phyloP scores from a whole-genome alignment of 1,139 yeast genomes.

The Lipomyces yarrowii region DNA sequence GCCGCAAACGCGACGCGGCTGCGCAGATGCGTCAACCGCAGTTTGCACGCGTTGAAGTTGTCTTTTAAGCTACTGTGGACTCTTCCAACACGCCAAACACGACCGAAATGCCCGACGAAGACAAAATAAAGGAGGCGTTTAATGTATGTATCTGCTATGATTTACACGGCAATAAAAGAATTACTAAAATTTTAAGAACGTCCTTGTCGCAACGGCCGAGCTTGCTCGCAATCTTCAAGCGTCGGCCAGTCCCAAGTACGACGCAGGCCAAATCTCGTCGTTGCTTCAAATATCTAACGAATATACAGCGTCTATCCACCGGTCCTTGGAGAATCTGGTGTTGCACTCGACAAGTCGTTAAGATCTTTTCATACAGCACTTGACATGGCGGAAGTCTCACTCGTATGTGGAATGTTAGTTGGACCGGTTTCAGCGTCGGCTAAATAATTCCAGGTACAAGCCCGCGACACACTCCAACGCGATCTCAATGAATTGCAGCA shows the following conservation, averaged over 20 bases:
- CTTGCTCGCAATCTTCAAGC: slow-evolving; percentile 10
- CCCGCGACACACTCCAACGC: slow-evolving; percentile 17
- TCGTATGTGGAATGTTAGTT: slow-evolving; percentile 9
- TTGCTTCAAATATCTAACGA: background rate
- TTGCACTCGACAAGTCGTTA: slow-evolving; percentile 8
- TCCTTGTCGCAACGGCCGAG: slow-evolving; percentile 20
- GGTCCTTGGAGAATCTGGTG: background rate
- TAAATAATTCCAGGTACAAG: slow-evolving; percentile 10
- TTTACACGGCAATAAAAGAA: background rate
- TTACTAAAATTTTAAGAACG: slow-evolving; percentile 3
- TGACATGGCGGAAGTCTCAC: slow-evolving; percentile 22
- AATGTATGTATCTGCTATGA: slow-evolving; percentile 7
- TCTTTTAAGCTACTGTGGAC: too few species aligned
- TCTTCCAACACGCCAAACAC: background rate
- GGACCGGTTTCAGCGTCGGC: background rate
- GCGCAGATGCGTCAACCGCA: background rate
- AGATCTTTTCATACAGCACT: slow-evolving; percentile 17
- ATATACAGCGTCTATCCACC: background rate
- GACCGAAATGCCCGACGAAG: slow-evolving; percentile 11
- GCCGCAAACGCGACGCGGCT: slow-evolving; percentile 1
- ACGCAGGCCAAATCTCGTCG: background rate
- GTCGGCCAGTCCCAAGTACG: slow-evolving; percentile 21
- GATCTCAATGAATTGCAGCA: slow-evolving; percentile 2
- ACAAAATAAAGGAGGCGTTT: slow-evolving; percentile 6
- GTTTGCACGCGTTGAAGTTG: background rate